A percentile compares a stretch with the other conserved stretches of the same genome.
phyloP scores from a whole-genome alignment of 805 yeast genomes.

The Wickerhamomyces sydowiorum region DNA sequence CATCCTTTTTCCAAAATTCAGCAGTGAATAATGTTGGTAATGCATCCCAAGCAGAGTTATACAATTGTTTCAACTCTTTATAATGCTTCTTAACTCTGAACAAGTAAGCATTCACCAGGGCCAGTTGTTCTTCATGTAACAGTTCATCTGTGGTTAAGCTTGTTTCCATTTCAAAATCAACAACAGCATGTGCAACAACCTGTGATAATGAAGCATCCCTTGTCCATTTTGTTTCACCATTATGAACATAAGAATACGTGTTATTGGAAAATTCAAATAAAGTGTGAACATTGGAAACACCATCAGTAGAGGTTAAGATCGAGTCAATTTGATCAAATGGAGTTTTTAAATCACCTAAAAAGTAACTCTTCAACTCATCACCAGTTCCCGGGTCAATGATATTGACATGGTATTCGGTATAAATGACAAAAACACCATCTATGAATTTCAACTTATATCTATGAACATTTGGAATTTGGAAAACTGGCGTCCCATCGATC shows the following conservation, averaged over 20 bases:
- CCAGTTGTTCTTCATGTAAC: conserved; percentile 23
- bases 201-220: conserved; percentile 38
- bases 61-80: conserved; percentile 8
- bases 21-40: conserved; percentile 7
- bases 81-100: conserved; percentile 27
- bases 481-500: conserved; percentile 8
- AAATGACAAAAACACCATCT: conserved; percentile 14
- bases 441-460: conserved; percentile 14
- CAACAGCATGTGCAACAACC: conserved; percentile 28
- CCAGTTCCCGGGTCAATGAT: conserved; percentile 22
- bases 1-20: conserved; percentile 1
- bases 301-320: conserved; percentile 7
- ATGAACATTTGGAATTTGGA: conserved; percentile 16
- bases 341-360: conserved; percentile 10
- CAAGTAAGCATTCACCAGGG: conserved; percentile 25
- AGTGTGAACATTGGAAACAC: conserved; percentile 9
- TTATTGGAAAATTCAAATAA: conserved; percentile 9
- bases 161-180: conserved; percentile 19
- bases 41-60: conserved; percentile 8
- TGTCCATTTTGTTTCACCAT: conserved; percentile 27
- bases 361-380: conserved; percentile 14
- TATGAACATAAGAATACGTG: conserved; percentile 7
- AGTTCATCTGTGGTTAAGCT: conserved; percentile 23
- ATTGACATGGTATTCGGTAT: conserved; percentile 17
- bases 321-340: conserved; percentile 6